Conservation (phyloP, 306 rosid species). For the Mucuna pruriens region DNA sequence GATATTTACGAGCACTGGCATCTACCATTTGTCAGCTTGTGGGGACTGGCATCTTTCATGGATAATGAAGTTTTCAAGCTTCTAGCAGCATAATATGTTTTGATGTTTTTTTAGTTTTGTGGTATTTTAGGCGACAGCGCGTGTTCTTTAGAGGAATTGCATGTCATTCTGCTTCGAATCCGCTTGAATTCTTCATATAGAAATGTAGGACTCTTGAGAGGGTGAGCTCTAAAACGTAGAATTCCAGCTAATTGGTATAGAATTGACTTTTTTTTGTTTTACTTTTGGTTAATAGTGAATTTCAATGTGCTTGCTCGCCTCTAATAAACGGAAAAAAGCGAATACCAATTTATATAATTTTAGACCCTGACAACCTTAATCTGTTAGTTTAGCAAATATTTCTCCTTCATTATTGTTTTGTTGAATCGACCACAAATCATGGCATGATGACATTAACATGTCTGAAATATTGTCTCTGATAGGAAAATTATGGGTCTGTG, state of each 20-base stretch:
- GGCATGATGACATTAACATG: slow-evolving; percentile 2
- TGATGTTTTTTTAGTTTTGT: slow-evolving; percentile 31
- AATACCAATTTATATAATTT: no score
- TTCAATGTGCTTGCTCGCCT: background rate
- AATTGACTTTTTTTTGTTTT: background rate
- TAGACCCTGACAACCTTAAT: no score
- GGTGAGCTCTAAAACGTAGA: background rate
- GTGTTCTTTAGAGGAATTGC: slow-evolving; percentile 19
- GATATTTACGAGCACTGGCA: slow-evolving; percentile 21
- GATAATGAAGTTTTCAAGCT: slow-evolving; percentile 23
- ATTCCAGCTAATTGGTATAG: background rate
- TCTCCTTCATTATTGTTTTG: background rate
- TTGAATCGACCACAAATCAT: background rate
- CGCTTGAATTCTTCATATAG: background rate
- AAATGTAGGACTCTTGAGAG: background rate
- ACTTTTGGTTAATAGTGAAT: background rate
- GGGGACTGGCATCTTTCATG: background rate
- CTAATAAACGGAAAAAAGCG: no score
- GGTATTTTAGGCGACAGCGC: background rate
- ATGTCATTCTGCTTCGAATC: slow-evolving; percentile 14
- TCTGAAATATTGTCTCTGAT: no score
- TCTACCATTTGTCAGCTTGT: background rate
- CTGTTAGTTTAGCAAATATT: background rate
- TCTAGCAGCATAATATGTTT: slow-evolving; percentile 1
- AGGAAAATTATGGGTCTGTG: no score